These are phyloP conservation scores for Trypanosoma conorhini DNA, from an alignment of 208 protist genomes.

Conservation along the genomic window DNA sequence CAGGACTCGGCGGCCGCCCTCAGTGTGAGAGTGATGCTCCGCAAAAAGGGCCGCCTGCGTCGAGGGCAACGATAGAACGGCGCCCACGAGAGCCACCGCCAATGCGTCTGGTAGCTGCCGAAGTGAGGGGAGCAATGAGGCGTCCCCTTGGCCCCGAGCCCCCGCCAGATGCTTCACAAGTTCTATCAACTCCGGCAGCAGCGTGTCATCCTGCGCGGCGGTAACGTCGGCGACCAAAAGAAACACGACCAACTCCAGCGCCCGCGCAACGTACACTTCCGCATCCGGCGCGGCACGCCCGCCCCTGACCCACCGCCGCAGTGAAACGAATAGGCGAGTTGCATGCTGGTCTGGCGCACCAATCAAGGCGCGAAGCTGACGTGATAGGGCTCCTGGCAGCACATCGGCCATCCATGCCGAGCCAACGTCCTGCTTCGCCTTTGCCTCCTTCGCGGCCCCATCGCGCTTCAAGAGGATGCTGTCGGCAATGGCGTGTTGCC, in stretches of 20 bases:
- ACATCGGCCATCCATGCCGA: not conserved
- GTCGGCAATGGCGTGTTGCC: not conserved
- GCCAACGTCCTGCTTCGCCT: not conserved
- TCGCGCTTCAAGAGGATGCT: not conserved
- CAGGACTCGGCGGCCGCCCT: not conserved
- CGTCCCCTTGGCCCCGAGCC: not conserved
- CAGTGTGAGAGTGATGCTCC: not conserved
- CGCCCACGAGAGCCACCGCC: not conserved
- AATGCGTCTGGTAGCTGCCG: not conserved
- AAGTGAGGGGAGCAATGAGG: not conserved
- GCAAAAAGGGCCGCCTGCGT: not conserved
- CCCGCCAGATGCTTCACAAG: conserved; percentile 1
- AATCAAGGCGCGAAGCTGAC: not conserved
- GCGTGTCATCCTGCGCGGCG: not conserved
- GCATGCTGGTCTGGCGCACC: not conserved
- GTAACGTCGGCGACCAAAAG: conserved; percentile 6
- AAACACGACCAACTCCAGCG: conserved; percentile 19
- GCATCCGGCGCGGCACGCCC: not conserved
- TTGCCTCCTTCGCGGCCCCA: not conserved
- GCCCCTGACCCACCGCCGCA: conserved; percentile 7
- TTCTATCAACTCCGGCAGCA: not conserved
- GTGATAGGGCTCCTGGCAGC: not conserved
- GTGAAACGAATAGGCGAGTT: not conserved
- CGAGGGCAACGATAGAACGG: not conserved
- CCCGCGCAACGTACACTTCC: not conserved